Base-by-base conservation (phyloP, 495 filamentous ascomycete species). In the Cenococcum geophilum region DNA sequence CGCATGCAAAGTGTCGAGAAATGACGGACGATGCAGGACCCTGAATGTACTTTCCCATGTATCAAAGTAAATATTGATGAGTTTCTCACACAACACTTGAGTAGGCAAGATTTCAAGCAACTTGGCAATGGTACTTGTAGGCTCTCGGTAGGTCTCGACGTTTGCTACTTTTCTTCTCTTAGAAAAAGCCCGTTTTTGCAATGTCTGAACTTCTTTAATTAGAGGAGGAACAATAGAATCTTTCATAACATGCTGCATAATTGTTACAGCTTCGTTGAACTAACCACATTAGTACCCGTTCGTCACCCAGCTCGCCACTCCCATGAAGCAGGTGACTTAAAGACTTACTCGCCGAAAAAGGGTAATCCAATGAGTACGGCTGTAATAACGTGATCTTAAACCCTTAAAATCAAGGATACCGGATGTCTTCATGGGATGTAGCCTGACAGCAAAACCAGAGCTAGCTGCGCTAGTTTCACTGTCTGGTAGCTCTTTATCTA, bases 321-420 rank as follows among this genome's bases (percentile, higher is more conserved):
- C 27, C 2, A 6, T 32, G 27, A 32, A 32, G 27, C 2, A 32
- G 27, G 27, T 32, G 27, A 32, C 4, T 27, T 27, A 27, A 1
- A 23, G 22, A 54, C 5, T 27, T 35, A 54, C 51, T 20, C 25
- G 51, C 8, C 32, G 21, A 18, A 54, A 27, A n/a, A 54, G 32
- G 1, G 51, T 54, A 8, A 27, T 20, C n/a, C 51, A 23, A 35
- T 54, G 20, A 35, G 21, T 54, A 12, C 32, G 51, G 1, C 51
- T 20, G 25, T 54, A 27, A 27, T 54, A 54, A 18, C 51, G 21
- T n/a, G 51, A 54, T 54, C 51, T 54, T 23, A 20, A 54, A n/a
- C 51, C 51, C 25, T 54, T 54, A 20, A 54, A 20, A 27, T 23
- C 21, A 27, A 54, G 51, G n/a, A 20, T 54, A 20, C 51, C 51